Conservation (phyloP, 2,329 filamentous ascomycete genomes). For the Westerdykella ornata region DNA sequence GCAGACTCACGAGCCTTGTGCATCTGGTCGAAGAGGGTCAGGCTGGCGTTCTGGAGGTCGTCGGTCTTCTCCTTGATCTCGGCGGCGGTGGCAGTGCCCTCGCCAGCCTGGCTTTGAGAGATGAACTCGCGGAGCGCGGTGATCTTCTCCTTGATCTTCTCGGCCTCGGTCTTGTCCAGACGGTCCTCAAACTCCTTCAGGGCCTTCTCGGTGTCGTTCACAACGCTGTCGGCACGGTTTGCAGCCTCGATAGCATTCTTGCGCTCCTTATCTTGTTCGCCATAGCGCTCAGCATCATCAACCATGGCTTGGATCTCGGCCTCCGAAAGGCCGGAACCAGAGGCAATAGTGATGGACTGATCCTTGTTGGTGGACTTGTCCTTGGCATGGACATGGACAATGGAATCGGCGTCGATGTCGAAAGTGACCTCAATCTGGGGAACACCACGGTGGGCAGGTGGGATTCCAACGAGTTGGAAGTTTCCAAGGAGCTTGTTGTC, state of each 20-base stretch:
- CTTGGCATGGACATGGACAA: slow-evolving; percentile 96
- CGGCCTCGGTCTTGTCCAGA: slow-evolving; percentile 93
- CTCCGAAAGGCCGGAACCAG: slow-evolving; percentile 92
- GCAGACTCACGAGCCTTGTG: slow-evolving; percentile 80
- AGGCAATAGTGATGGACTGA: slow-evolving; percentile 98
- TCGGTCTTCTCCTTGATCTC: slow-evolving; percentile 99
- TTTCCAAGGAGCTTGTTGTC: slow-evolving; percentile 99
- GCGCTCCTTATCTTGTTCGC: slow-evolving; percentile 91
- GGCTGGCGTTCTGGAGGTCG: slow-evolving; percentile 88
- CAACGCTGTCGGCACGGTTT: slow-evolving; percentile 92
- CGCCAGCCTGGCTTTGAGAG: slow-evolving; percentile 88
- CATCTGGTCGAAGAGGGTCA: slow-evolving; percentile 99
- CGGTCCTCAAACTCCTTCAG: slow-evolving; percentile 94
- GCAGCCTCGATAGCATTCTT: slow-evolving; percentile 91
- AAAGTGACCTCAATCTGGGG: slow-evolving; percentile 97
- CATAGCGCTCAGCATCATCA: slow-evolving; percentile 93
- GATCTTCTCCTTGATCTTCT: slow-evolving; percentile 93
- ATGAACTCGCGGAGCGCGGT: slow-evolving; percentile 77
- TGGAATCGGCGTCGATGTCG: slow-evolving; percentile 96
- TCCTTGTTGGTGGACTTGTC: slow-evolving; percentile 99
- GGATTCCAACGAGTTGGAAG: slow-evolving; percentile 98
- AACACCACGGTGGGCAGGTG: slow-evolving; percentile 90
- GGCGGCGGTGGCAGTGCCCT: slow-evolving; percentile 75
- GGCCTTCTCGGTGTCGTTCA: slow-evolving; percentile 98
- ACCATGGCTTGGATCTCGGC: slow-evolving; percentile 96